Percentiles rank a stretch among this genome's conserved stretches.
Evolutionary conservation across 352 stramenopile genomes (phyloP).

Genomic region (Pythium rhizo-oryzae): DNA sequence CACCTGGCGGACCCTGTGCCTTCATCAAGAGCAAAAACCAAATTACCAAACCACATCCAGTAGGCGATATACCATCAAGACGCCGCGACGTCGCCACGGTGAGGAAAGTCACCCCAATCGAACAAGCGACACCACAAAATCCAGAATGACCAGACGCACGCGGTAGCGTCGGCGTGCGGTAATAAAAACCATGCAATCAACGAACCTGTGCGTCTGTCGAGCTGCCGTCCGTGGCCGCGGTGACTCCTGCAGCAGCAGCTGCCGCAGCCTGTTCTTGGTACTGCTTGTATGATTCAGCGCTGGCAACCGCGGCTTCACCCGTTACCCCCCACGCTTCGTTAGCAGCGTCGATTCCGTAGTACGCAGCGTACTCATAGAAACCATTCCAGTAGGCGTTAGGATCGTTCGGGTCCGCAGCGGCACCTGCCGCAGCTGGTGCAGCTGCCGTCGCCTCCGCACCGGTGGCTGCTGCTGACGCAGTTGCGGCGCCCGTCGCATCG

Average conservation of each 20-base stretch:
- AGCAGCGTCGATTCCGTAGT: conserved; percentile 85
- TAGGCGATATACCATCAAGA: conserved; percentile 33
- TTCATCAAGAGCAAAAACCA: conserved; percentile 38
- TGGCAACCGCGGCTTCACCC: conserved; percentile 67
- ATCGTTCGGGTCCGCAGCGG: conserved; percentile 77
- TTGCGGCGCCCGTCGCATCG: conserved; percentile 28
- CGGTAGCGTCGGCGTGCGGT: conserved; percentile 29
- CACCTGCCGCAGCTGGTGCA: conserved; percentile 21
- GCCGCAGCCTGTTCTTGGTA: conserved; percentile 57
- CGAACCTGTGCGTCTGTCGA: conserved; percentile 52
- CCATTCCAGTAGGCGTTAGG: conserved; percentile 90
- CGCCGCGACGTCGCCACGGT: conserved; percentile 38
- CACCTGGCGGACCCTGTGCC: conserved; percentile 66
- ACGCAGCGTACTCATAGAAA: conserved; percentile 89
- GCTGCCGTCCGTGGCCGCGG: conserved; percentile 22
- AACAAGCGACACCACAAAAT: conserved; percentile 10
- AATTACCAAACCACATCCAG: conserved; percentile 37
- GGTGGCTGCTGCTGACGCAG: conserved; percentile 26
- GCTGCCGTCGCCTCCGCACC: conserved; percentile 4
- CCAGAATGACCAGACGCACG: conserved; percentile 11
- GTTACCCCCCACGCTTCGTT: conserved; percentile 89
- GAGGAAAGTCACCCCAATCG: conserved; percentile 27
- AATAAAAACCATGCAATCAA: conserved; percentile 47
- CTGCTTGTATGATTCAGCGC: conserved; percentile 69
- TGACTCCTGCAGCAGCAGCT: conserved; percentile 32